These are phyloP conservation scores for Nemophila menziesii DNA, from an alignment of 257 asterid species.

Conservation along the genomic window DNA sequence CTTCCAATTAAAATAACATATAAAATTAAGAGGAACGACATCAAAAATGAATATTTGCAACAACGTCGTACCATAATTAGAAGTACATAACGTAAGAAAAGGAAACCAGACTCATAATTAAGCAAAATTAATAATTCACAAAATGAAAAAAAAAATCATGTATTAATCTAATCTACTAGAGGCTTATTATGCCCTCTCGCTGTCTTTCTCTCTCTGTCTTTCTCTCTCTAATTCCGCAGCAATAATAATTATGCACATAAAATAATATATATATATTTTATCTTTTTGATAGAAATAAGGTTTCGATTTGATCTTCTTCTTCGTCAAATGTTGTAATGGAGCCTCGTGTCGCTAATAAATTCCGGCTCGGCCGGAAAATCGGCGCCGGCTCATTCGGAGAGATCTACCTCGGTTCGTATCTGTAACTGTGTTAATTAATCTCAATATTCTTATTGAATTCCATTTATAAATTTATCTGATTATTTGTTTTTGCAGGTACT, in stretches of 20 bases:
- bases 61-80: too few relatives aligned
- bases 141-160: too few relatives aligned
- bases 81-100: too few relatives aligned
- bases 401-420: slow-evolving; percentile 63
- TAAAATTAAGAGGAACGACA: too few relatives aligned
- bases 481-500: slow-evolving; percentile 32
- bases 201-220: neutral
- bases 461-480: neutral
- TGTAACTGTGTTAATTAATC: neutral
- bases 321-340: slow-evolving; percentile 37
- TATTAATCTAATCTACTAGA: neutral
- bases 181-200: neutral
- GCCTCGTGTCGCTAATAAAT: slow-evolving; percentile 84
- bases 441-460: slow-evolving; percentile 1
- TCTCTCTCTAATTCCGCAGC: neutral
- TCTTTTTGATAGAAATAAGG: neutral
- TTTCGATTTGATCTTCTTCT: slow-evolving; percentile 4
- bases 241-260: neutral
- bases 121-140: neutral
- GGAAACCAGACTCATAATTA: neutral
- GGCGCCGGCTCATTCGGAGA: slow-evolving; percentile 94
- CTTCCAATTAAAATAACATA: too few relatives aligned
- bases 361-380: slow-evolving; percentile 72
- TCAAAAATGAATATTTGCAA: too few relatives aligned
- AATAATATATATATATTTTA: neutral